phyloP scores from a whole-genome alignment of 768 basidiomycete genomes.

The Leccinum boreale region DNA sequence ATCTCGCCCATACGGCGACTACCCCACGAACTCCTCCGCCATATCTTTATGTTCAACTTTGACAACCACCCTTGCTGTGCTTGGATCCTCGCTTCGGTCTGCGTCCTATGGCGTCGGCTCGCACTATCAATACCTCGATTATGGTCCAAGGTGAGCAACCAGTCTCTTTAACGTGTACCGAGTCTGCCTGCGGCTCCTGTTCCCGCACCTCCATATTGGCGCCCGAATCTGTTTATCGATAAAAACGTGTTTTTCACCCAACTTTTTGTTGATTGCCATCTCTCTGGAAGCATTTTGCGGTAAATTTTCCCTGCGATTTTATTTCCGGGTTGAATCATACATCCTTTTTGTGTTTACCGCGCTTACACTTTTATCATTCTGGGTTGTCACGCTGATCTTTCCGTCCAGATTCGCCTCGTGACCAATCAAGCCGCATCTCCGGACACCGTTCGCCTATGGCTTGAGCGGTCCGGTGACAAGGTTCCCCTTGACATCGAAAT shows the following conservation, averaged over 20 bases:
- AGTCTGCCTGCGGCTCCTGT: slow-evolving; percentile 4
- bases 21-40: slow-evolving; percentile 68
- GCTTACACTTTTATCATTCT: neutral
- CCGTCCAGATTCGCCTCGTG: slow-evolving; percentile 62
- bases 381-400: neutral
- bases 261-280: neutral
- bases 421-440: slow-evolving; percentile 69
- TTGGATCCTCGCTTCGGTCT: slow-evolving; percentile 74
- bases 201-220: slow-evolving; percentile 10
- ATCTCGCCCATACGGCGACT: slow-evolving; percentile 70
- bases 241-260: slow-evolving; percentile 9
- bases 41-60: slow-evolving; percentile 69
- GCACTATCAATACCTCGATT: slow-evolving; percentile 63
- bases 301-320: neutral
- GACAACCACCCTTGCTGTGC: slow-evolving; percentile 70
- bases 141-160: slow-evolving; percentile 69
- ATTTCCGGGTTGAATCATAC: neutral
- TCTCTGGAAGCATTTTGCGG: neutral
- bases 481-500: slow-evolving; percentile 81
- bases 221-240: slow-evolving; percentile 16
- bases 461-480: slow-evolving; percentile 69
- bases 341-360: slow-evolving; percentile 2
- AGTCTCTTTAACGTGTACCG: neutral
- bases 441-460: slow-evolving; percentile 79
- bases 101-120: slow-evolving; percentile 60